Evolutionary conservation across 495 filamentous ascomycete genomes (phyloP), one percentile per base, ranked within the genome.

Genomic region (Trichoderma asperelloides): DNA sequence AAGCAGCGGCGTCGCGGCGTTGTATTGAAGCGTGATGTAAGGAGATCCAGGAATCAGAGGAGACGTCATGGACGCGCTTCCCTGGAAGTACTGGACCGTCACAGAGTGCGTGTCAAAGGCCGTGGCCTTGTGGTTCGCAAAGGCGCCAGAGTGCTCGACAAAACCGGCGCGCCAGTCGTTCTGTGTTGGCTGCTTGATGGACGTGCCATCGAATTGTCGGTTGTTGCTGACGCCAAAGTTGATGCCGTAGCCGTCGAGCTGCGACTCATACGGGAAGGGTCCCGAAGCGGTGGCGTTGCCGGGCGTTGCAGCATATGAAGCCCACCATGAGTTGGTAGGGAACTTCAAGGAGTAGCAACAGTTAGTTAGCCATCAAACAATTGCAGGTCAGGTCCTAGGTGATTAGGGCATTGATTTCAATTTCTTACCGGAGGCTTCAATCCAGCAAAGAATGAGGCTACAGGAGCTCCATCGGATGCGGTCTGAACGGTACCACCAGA

Each of bases 41-140:
- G 66, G 66, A 5, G 66, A 68, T 21, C 66, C 66, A 0, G 66
- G 66, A 13, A 64, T 33, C 23, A 68, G 66, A 2, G 40, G 49
- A 4, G 66, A 43, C 12, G 66, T 64, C 66, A 68, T 37, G 21
- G 40, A 49, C 39, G 66, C 30, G 66, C 40, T 21, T 25, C 60
- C 60, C 66, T 68, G 57, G 66, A 68, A 68, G 66, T 68, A 68
- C 66, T 68, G 66, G 1, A 68, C 66, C n/a, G 66, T 68, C n/a
- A 68, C 60, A 12, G 37, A 49, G n/a, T 64, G 66, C 21, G 57
- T 64, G 66, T 68, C 66, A 39, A 68, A 68, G 18, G 66, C 66
- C 25, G 66, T 68, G 3, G 66, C 66, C 66, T 68, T 68, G 41
- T 68, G 66, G 66, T 68, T 68, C n/a, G 66, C 30, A 64, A 68